Conservation (phyloP, 208 protist genomes). For the Trypanosoma cruzi region DNA sequence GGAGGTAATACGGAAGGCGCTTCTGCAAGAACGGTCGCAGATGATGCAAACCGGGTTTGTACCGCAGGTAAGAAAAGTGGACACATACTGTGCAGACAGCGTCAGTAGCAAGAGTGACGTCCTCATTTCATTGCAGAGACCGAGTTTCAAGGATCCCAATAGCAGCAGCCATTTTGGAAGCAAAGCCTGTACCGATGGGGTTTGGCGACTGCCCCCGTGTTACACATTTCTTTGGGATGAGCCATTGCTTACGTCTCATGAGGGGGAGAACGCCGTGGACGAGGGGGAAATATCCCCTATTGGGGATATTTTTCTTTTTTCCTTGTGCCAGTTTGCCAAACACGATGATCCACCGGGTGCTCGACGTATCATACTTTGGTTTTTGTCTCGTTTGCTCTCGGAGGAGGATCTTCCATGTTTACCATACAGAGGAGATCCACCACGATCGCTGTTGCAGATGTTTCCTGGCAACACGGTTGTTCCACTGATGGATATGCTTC, state of each 20-base stretch:
- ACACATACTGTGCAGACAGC: conserved; percentile 1
- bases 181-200: not conserved
- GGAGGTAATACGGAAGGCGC: conserved; percentile 40
- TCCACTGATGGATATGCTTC: conserved; percentile 69
- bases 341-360: conserved; percentile 60
- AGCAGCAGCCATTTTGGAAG: not conserved
- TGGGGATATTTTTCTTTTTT: conserved; percentile 59
- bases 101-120: conserved; percentile 12
- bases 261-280: not conserved
- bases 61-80: not conserved
- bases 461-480: conserved; percentile 47
- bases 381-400: conserved; percentile 49
- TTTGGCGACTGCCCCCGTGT: conserved; percentile 46
- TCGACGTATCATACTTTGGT: conserved; percentile 55
- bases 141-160: not conserved
- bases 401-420: conserved; percentile 51
- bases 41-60: not conserved
- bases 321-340: conserved; percentile 78
- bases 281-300: conserved; percentile 33
- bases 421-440: conserved; percentile 23
- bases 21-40: conserved; percentile 32
- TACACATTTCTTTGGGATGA: conserved; percentile 53
- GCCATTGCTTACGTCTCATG: not conserved
- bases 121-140: not conserved
- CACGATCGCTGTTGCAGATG: conserved; percentile 66